Conservation (phyloP, 1,284 basidiomycete genomes). For the Xerocomus nothofagi region DNA sequence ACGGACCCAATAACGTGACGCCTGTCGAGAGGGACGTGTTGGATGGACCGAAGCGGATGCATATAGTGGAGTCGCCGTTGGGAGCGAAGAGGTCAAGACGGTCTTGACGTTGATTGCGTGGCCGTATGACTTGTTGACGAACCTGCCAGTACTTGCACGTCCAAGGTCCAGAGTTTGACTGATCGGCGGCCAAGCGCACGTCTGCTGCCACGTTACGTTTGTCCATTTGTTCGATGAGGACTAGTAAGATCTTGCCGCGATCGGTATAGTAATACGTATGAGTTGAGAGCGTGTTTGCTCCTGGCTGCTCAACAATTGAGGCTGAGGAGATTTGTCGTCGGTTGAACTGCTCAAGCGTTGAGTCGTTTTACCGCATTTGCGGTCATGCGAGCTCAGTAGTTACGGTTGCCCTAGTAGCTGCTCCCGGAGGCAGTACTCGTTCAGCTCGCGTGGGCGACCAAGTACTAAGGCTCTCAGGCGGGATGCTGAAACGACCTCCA, state of each 20-base stretch:
- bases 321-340: too few relatives aligned
- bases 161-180: neutral
- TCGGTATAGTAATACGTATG: too few relatives aligned
- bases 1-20: slow-evolving; percentile 23
- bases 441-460: slow-evolving; percentile 1
- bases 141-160: neutral
- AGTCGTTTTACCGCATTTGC: slow-evolving; percentile 4
- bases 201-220: slow-evolving; percentile 3
- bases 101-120: slow-evolving; percentile 13
- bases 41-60: slow-evolving; percentile 21
- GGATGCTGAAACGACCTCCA: slow-evolving; percentile 19
- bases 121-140: neutral
- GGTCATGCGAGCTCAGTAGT: slow-evolving; percentile 3
- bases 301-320: too few relatives aligned
- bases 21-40: slow-evolving; percentile 26
- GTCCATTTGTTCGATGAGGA: neutral
- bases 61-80: slow-evolving; percentile 30
- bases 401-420: neutral
- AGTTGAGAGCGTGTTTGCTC: too few relatives aligned
- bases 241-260: neutral
- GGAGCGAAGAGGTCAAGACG: slow-evolving; percentile 30
- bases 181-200: neutral
- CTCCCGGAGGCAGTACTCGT: neutral
- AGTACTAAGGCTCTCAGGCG: slow-evolving; percentile 10
- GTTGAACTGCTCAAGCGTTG: slow-evolving; percentile 12